phyloP scores from a whole-genome alignment of 805 yeast species.

The Zygosaccharomyces siamensis region DNA sequence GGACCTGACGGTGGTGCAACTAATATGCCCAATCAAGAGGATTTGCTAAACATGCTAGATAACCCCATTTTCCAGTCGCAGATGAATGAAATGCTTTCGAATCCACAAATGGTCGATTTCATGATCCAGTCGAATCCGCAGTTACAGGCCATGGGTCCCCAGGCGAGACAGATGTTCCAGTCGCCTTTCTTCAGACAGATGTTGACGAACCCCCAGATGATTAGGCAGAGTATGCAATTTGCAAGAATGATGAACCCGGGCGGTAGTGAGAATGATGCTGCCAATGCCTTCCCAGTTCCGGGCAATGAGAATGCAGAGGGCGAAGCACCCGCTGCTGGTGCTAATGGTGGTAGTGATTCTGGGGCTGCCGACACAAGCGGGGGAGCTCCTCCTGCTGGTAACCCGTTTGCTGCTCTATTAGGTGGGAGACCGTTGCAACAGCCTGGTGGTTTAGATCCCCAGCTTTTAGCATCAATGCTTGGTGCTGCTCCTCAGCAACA shows the following conservation, averaged over 20 bases:
- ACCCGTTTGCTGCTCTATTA: conserved; percentile 42
- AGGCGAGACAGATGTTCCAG: conserved; percentile 79
- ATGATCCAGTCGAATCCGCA: conserved; percentile 81
- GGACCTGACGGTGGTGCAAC: conserved; percentile 92
- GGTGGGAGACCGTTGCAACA: conserved; percentile 26
- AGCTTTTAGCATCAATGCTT: conserved; percentile 43
- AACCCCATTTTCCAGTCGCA: conserved; percentile 78
- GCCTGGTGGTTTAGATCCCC: conserved; percentile 45
- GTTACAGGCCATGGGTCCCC: conserved; percentile 82
- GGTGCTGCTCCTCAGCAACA: conserved; percentile 21
- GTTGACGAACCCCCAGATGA: conserved; percentile 77
- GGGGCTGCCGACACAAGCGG: conserved; percentile 23
- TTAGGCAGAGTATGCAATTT: conserved; percentile 78
- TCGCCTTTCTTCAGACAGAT: conserved; percentile 76
- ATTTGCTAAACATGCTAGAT: conserved; percentile 67
- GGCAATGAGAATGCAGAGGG: conserved; percentile 30
- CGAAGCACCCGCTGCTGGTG: not conserved
- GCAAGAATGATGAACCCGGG: conserved; percentile 48
- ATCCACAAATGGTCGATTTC: conserved; percentile 84
- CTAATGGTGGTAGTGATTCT: conserved; percentile 18
- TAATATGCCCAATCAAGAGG: conserved; percentile 62
- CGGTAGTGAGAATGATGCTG: conserved; percentile 29
- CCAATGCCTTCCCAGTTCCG: conserved; percentile 47
- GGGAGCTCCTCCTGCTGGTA: conserved; percentile 36
- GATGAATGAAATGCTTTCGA: conserved; percentile 74